phyloP scores from a whole-genome alignment of 331 rosid species.

The Rhamnella rubrinervis region DNA sequence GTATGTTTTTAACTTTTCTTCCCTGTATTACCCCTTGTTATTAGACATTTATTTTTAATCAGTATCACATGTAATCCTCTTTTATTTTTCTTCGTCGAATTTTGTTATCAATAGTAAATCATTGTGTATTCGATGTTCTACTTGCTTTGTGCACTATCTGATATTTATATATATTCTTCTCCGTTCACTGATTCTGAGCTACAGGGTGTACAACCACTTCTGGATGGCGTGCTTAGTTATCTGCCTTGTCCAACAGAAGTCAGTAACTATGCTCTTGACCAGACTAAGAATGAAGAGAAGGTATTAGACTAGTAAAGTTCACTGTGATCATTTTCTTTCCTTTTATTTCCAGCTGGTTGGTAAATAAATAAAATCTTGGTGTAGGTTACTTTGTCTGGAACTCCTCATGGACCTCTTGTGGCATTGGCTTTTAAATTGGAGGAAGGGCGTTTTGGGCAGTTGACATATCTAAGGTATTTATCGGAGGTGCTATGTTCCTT shows the following conservation, averaged over 20 bases:
- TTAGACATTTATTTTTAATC: not conserved
- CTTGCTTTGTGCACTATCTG: conserved; percentile 15
- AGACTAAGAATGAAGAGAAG: conserved; percentile 85
- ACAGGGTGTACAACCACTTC: conserved; percentile 98
- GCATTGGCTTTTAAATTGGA: conserved; percentile 98
- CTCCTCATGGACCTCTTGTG: conserved; percentile 96
- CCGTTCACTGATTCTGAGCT: conserved; percentile 32
- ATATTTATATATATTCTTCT: conserved; percentile 22
- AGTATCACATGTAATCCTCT: not conserved
- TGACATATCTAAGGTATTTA: conserved; percentile 85
- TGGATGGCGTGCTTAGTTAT: conserved; percentile 82
- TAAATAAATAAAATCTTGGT: conserved; percentile 25
- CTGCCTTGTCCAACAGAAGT: conserved; percentile 97
- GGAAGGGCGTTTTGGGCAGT: conserved; percentile 93
- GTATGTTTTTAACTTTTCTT: conserved; percentile 31
- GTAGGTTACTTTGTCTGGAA: conserved; percentile 70
- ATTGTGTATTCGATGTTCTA: not conserved
- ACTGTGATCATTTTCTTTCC: conserved; percentile 2
- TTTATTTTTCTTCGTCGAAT: not conserved
- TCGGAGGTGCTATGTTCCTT: conserved; percentile 16
- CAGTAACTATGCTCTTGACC: conserved; percentile 81
- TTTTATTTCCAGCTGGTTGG: conserved; percentile 23
- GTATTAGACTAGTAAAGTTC: conserved; percentile 35
- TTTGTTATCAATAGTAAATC: not conserved
- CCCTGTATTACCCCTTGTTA: not conserved